A percentile compares a stretch with the other conserved stretches of the same genome.
Evolutionary conservation across 2,329 filamentous ascomycete genomes (phyloP).

Genomic region (Pezicula radicicola): DNA sequence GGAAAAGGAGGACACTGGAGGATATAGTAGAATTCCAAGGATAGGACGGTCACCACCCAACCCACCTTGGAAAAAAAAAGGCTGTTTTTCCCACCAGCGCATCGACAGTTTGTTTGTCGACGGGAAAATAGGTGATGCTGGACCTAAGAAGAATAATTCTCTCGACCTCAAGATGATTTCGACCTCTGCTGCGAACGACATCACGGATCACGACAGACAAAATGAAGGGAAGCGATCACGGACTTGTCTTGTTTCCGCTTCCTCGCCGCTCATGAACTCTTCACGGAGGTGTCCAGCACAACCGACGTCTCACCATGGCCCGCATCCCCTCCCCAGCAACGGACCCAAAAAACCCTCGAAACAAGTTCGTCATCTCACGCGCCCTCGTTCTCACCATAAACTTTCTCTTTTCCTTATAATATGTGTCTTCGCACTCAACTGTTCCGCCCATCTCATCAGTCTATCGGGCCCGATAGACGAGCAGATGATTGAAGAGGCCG

Average conservation of each 20-base stretch:
- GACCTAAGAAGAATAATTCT: constrained; percentile 19
- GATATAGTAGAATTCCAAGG: no score
- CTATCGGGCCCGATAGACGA: constrained; percentile 16
- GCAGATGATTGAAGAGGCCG: constrained; percentile 20
- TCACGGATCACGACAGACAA: constrained; percentile 1
- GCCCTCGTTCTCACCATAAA: constrained; percentile 9
- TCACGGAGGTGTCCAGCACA: constrained; percentile 7
- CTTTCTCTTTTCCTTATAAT: constrained; percentile 17
- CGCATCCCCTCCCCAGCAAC: background rate
- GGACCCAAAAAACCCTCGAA: constrained; percentile 1
- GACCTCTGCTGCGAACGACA: constrained; percentile 7
- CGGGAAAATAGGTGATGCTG: constrained; percentile 21
- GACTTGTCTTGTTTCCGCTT: background rate
- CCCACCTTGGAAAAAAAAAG: background rate
- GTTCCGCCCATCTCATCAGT: constrained; percentile 13
- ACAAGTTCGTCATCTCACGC: constrained; percentile 1
- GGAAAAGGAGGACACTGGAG: no score
- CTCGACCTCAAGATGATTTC: constrained; percentile 5
- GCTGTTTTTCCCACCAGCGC: background rate
- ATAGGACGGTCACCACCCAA: background rate
- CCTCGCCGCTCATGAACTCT: background rate
- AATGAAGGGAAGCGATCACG: background rate
- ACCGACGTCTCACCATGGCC: constrained; percentile 18
- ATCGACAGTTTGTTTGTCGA: constrained; percentile 18
- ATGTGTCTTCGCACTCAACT: constrained; percentile 17